Percentiles rank a stretch among this genome's conserved stretches.
These are phyloP conservation scores for Musa acuminata DNA, from an alignment of 176 grass and related monocot species.

Conservation along the genomic window DNA sequence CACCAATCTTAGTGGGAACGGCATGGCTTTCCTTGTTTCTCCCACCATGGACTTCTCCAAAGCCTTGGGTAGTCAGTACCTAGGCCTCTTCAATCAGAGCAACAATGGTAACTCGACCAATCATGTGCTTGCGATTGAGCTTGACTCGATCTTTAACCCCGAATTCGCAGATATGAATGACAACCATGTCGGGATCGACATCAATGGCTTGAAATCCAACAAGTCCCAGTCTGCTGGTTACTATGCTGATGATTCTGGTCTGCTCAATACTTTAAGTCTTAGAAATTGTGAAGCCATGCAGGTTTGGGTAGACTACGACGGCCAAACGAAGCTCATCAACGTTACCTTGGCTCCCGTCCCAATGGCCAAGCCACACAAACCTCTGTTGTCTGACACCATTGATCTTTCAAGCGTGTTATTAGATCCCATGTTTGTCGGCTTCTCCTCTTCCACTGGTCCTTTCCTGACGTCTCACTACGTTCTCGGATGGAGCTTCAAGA, in stretches of 20 bases:
- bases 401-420: slow-evolving; percentile 9
- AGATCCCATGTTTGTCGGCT: slow-evolving; percentile 8
- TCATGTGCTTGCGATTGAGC: slow-evolving; percentile 21
- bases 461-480: slow-evolving; percentile 6
- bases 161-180: slow-evolving; percentile 23
- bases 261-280: slow-evolving; percentile 4
- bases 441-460: slow-evolving; percentile 5
- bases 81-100: slow-evolving; percentile 24
- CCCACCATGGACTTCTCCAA: slow-evolving; percentile 5
- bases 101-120: slow-evolving; percentile 11
- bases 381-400: slow-evolving; percentile 1
- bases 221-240: background rate
- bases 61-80: background rate
- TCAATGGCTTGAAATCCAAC: background rate
- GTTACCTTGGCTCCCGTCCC: slow-evolving; percentile 10
- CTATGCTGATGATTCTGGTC: background rate
- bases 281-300: background rate
- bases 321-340: background rate
- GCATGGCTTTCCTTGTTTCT: slow-evolving; percentile 14
- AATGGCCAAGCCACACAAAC: slow-evolving; percentile 1
- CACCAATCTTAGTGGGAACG: slow-evolving; percentile 11
- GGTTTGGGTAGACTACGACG: slow-evolving; percentile 27
- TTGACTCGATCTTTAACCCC: slow-evolving; percentile 16
- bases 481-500: slow-evolving; percentile 18
- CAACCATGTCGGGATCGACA: slow-evolving; percentile 25